phyloP scores from a whole-genome alignment of 495 filamentous ascomycete species.

The Penicillium salamii region DNA sequence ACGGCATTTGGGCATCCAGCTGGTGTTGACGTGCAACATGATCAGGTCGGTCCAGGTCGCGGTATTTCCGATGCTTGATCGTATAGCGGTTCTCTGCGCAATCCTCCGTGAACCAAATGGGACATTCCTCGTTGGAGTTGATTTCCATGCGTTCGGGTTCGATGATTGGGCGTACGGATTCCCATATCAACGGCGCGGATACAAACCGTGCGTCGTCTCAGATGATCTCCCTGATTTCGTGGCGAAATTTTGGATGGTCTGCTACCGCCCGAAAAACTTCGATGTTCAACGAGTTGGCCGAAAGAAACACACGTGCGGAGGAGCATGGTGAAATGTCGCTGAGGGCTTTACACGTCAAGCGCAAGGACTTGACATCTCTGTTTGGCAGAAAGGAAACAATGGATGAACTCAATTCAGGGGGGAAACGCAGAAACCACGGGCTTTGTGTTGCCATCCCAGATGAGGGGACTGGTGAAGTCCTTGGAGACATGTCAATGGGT shows the following conservation, averaged over 20 bases:
- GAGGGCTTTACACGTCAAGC: constrained; percentile 4
- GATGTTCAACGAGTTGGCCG: constrained; percentile 3
- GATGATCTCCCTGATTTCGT: constrained; percentile 2
- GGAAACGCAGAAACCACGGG: background rate
- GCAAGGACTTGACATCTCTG: constrained; percentile 1
- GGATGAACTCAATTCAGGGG: background rate
- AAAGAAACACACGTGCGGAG: constrained; percentile 3
- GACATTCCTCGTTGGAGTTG: background rate
- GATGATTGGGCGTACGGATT: too few species aligned
- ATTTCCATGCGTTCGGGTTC: constrained; percentile 7
- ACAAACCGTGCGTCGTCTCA: constrained; percentile 6
- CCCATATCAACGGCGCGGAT: background rate
- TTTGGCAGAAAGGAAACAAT: constrained; percentile 5
- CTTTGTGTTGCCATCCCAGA: too few species aligned
- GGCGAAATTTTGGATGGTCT: constrained; percentile 4
- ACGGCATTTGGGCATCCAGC: constrained; percentile 8
- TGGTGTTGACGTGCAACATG: too few species aligned
- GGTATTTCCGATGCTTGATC: too few species aligned
- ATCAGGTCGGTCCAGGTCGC: too few species aligned
- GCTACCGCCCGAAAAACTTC: constrained; percentile 3
- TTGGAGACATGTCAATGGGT: too few species aligned
- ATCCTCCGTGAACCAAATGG: too few species aligned
- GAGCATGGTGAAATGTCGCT: background rate
- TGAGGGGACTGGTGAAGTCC: too few species aligned
- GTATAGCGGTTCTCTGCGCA: too few species aligned